Base-by-base conservation (phyloP, 1,284 basidiomycete genomes). In the Moesziomyces globuligerus region DNA sequence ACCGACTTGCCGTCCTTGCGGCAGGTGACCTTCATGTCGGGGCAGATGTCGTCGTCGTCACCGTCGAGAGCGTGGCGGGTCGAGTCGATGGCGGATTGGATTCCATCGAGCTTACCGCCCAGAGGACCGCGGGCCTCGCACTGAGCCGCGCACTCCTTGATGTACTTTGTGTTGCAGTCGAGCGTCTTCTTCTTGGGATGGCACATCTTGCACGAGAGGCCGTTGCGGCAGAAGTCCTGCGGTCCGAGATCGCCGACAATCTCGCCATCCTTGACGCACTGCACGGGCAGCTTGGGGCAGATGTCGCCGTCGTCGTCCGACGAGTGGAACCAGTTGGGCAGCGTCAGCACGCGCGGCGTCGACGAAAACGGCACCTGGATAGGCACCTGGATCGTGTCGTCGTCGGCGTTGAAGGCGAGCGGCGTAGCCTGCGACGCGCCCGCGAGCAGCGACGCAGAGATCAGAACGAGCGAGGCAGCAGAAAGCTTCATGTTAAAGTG, bases 141-240 rank as follows among this genome's bases (percentile, higher is more conserved):
- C 23, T 59, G 53, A 1, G 61, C 40, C 18, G 48, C 43, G 42
- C 71, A 74, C 39, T 74, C 55, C 7, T 49, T 55, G 42, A 65
- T 39, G 49, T 50, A 70, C 54, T 69, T 69, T 36, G 62, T 53
- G 58, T 74, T 74, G 71, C 71, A 74, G 34, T 74, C 66, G 7
- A 69, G 61, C 6, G 60, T 11, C 51, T 70, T 69, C 37, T 73
- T 68, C 28, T 60, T 73, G 18, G 56, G 60, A 32, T 64, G 32
- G 54, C 59, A 55, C 44, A 60, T 59, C 20, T 45, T 23, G 49
- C 69, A 72, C 3, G 41, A 45, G 3, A 62, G 37, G 15, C 70
- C 70, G 24, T 64, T 48, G 4, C 66, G 61, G 20, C 53, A 56
- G 46, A 70, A 74, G 21, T 54, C 49, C 32, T 74, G 62, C 20